Evolutionary conservation across 1,139 yeast genomes (phyloP).

Genomic region (Pichia inconspicua): DNA sequence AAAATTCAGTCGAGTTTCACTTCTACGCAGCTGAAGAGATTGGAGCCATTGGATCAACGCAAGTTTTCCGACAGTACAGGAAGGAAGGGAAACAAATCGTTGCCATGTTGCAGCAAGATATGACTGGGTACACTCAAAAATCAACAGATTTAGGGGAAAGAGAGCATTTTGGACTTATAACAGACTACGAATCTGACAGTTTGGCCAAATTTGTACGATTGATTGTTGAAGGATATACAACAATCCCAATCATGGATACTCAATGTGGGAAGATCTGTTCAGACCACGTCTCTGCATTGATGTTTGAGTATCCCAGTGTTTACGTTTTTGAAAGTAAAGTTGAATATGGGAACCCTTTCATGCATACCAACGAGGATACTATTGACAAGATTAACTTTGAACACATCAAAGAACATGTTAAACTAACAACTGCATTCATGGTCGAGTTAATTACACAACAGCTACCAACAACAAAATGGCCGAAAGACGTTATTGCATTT

Average conservation of each 20-base stretch:
- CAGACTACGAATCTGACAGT: constrained; percentile 57
- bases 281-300: constrained; percentile 82
- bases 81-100: constrained; percentile 42
- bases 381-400: constrained; percentile 68
- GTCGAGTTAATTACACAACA: constrained; percentile 44
- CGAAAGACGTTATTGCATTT: constrained; percentile 11
- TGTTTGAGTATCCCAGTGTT: constrained; percentile 76
- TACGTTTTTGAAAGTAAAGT: constrained; percentile 75
- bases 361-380: constrained; percentile 76
- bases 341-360: constrained; percentile 53
- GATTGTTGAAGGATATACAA: constrained; percentile 52
- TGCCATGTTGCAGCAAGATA: constrained; percentile 89
- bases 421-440: constrained; percentile 62
- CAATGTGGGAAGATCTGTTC: constrained; percentile 89
- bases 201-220: constrained; percentile 59
- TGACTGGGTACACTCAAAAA: constrained; percentile 77
- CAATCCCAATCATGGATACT: constrained; percentile 65
- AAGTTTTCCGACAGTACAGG: constrained; percentile 56
- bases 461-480: background rate
- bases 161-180: constrained; percentile 73
- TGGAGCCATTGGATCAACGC: constrained; percentile 81
- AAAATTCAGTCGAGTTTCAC: constrained; percentile 80
- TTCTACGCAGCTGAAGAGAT: constrained; percentile 95
- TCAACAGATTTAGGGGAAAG: constrained; percentile 47
- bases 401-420: constrained; percentile 74